Conservation (phyloP, 768 basidiomycete genomes). For the Tylopilus balloui region DNA sequence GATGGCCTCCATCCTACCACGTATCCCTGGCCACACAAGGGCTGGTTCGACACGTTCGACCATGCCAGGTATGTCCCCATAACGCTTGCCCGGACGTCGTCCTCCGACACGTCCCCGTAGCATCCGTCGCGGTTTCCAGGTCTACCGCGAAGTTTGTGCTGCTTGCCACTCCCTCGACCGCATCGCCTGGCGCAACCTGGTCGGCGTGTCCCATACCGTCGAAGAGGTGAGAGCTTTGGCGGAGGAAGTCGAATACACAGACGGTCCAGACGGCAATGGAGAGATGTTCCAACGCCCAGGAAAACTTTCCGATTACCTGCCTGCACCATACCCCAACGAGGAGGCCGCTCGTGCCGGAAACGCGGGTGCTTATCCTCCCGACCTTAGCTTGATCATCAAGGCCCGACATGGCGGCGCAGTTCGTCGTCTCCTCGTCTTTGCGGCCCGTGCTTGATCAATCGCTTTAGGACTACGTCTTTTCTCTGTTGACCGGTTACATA, state of each 20-base stretch:
- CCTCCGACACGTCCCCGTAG: slow-evolving; percentile 37
- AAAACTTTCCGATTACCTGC: slow-evolving; percentile 97
- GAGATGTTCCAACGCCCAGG: slow-evolving; percentile 99
- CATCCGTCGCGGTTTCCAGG: slow-evolving; percentile 93
- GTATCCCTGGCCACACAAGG: slow-evolving; percentile 92
- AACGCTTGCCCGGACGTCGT: slow-evolving; percentile 8
- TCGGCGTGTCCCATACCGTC: slow-evolving; percentile 94
- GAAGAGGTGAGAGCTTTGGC: slow-evolving; percentile 89
- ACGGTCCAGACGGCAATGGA: slow-evolving; percentile 90
- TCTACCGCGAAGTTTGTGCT: slow-evolving; percentile 98
- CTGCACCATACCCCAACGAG: slow-evolving; percentile 92
- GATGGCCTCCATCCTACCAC: slow-evolving; percentile 86
- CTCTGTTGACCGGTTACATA: slow-evolving; percentile 93
- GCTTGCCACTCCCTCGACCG: slow-evolving; percentile 99
- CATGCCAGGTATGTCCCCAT: slow-evolving; percentile 75
- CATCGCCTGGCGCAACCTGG: slow-evolving; percentile 99
- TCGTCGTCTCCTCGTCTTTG: slow-evolving; percentile 33
- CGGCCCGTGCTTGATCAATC: slow-evolving; percentile 2
- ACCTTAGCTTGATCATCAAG: slow-evolving; percentile 95
- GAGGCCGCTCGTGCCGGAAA: slow-evolving; percentile 95
- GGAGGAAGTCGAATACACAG: slow-evolving; percentile 94
- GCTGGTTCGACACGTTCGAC: slow-evolving; percentile 87
- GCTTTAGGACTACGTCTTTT: slow-evolving; percentile 89
- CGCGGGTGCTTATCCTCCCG: slow-evolving; percentile 92
- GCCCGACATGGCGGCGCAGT: slow-evolving; percentile 96